Conservation (phyloP, 2,329 filamentous ascomycete species). For the Hypoxylon sp. region DNA sequence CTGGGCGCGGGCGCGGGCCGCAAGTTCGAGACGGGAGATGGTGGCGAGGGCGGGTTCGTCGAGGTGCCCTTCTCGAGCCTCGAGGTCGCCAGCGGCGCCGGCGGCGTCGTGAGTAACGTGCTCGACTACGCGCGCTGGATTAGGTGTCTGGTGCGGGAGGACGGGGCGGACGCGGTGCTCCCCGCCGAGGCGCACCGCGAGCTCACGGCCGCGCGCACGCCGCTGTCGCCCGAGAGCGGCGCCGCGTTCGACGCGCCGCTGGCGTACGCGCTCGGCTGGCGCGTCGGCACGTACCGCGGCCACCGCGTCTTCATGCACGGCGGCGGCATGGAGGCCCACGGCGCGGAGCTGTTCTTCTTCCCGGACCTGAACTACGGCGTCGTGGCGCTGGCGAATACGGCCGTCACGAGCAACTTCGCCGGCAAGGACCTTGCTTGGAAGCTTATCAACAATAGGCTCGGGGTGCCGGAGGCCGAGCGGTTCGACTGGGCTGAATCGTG, state of each 20-base stretch:
- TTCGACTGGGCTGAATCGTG: conserved; percentile 49
- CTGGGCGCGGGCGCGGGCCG: not conserved
- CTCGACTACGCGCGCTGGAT: conserved; percentile 62
- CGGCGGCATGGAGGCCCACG: conserved; percentile 56
- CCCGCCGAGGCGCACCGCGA: conserved; percentile 44
- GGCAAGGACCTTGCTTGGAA: conserved; percentile 48
- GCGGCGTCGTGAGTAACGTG: conserved; percentile 55
- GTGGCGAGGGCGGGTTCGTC: conserved; percentile 28
- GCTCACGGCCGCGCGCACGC: conserved; percentile 47
- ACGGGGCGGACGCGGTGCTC: conserved; percentile 43
- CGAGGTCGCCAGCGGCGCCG: conserved; percentile 50
- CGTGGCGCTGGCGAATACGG: conserved; percentile 55
- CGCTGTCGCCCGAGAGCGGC: conserved; percentile 26
- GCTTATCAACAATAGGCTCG: conserved; percentile 52
- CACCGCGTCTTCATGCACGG: conserved; percentile 52
- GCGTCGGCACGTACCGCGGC: conserved; percentile 51
- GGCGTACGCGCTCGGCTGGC: conserved; percentile 54
- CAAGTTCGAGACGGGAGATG: not conserved
- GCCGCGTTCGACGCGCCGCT: conserved; percentile 44
- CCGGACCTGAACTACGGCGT: conserved; percentile 54
- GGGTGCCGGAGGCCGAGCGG: conserved; percentile 45
- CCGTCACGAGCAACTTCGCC: conserved; percentile 48
- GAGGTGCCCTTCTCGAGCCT: conserved; percentile 41
- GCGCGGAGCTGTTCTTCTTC: conserved; percentile 54
- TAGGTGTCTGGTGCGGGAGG: conserved; percentile 52